Base-by-base conservation (phyloP, 805 yeast species). In the Suhomyces xylopsoci region DNA sequence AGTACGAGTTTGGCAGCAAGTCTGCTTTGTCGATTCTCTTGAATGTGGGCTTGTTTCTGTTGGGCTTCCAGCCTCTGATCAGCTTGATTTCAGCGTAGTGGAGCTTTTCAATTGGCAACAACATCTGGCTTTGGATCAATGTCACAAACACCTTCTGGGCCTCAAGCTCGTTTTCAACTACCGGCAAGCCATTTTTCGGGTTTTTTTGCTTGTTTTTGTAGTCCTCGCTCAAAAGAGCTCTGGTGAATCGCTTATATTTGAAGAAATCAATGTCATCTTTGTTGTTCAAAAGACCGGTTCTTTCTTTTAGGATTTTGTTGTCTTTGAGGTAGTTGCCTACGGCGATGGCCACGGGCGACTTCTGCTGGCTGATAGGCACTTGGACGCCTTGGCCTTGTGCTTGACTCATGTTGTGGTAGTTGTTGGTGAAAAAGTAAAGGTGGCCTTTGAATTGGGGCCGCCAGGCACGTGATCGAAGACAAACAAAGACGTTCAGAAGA, bases 251-350 rank as follows among this genome's bases (percentile, higher is more conserved):
- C 69, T 93, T 93, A 68, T 78, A 87, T 59, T 96, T 79, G 80
- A 93, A 94, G 68, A 94, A 91, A 54, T 90, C 96, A 34, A 82
- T 80, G 47, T 83, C 84, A n/a, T 65, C 71, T 56, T 81, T 81
- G 51, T 87, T 84, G 61, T 86, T 85, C 50, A 85, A 74, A n/a
- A 85, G 68, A 12, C 97, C 97, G 55, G 81, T 81, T 62, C 99
- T 83, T 69, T 86, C 88, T 64, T 93, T 94, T 57, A 93, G 76
- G n/a, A 72, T 69, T 32, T 74, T 65, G 67, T 88, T 80, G 59
- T 82, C 81, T 55, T 93, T 83, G 56, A 92, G 74, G 56, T 77
- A 87, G 50, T 80, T 78, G 40, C 96, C 97, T 45, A 93, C 71
- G 15, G 86, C 86, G 47, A 85, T 57, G 0, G 92, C 85, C 24